Evolutionary conservation across 148 eudicot species (phyloP).

Genomic region (Cornus controversa): DNA sequence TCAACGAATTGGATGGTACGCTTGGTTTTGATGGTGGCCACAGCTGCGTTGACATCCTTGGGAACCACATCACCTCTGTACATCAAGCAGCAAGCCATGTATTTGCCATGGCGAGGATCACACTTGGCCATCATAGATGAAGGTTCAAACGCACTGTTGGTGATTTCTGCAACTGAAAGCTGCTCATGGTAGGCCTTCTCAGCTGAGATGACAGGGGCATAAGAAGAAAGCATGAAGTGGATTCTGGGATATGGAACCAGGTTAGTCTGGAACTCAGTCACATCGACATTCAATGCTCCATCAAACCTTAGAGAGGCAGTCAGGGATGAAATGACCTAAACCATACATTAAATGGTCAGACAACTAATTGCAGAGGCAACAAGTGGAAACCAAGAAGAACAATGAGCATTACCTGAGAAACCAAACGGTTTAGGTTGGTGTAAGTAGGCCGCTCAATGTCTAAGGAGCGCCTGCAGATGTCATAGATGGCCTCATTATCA

Average conservation of each 20-base stretch:
- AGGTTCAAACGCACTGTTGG: constrained; percentile 26
- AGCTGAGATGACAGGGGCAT: constrained; percentile 33
- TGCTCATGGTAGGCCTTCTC: constrained; percentile 29
- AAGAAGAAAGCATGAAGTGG: constrained; percentile 35
- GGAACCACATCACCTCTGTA: constrained; percentile 35
- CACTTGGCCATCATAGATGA: constrained; percentile 31
- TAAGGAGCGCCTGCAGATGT: too few species aligned
- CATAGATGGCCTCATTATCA: too few species aligned
- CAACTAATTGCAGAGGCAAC: too few species aligned
- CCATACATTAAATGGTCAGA: too few species aligned
- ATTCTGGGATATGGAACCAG: constrained; percentile 28
- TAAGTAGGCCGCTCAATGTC: too few species aligned
- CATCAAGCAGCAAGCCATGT: constrained; percentile 35
- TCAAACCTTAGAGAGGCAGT: constrained; percentile 31
- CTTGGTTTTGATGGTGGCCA: constrained; percentile 30
- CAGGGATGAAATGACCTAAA: too few species aligned
- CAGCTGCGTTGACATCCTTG: constrained; percentile 29
- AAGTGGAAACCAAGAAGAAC: too few species aligned
- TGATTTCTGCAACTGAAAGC: constrained; percentile 28
- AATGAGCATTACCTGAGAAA: too few species aligned
- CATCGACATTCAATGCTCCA: constrained; percentile 31
- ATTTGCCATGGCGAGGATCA: constrained; percentile 27
- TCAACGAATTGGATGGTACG: constrained; percentile 32
- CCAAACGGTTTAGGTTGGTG: too few species aligned
- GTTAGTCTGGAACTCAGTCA: constrained; percentile 33